These are phyloP conservation scores for Miamiensis avidus DNA, from an alignment of 169 alveolate species.

Conservation along the genomic window DNA sequence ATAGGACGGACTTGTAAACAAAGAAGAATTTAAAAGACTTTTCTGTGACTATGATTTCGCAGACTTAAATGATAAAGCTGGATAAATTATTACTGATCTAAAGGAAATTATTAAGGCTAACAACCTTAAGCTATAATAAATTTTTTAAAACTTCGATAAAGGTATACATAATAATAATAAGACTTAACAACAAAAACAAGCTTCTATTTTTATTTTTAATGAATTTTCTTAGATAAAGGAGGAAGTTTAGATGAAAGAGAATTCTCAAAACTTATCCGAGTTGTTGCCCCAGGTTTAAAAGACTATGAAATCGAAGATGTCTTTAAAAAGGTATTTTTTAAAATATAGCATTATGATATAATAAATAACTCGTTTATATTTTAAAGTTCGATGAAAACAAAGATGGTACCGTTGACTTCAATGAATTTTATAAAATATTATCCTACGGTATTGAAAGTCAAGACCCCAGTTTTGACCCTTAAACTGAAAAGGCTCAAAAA, in stretches of 20 bases:
- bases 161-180: too few relatives aligned
- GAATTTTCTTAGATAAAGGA: constrained; percentile 15
- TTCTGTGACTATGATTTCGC: constrained; percentile 25
- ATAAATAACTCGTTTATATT: not conserved
- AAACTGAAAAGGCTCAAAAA: constrained; percentile 25
- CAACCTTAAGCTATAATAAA: constrained; percentile 12
- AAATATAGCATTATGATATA: not conserved
- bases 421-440: constrained; percentile 33
- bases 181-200: too few relatives aligned
- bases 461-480: constrained; percentile 30
- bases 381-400: constrained; percentile 38
- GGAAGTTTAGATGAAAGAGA: constrained; percentile 18
- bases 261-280: constrained; percentile 3
- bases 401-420: constrained; percentile 17
- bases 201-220: too few relatives aligned
- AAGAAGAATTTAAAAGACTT: constrained; percentile 12
- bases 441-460: constrained; percentile 27
- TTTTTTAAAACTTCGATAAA: constrained; percentile 29
- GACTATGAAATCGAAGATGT: constrained; percentile 5
- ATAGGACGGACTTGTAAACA: constrained; percentile 6
- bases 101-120: constrained; percentile 42
- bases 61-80: constrained; percentile 33
- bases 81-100: constrained; percentile 28
- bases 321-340: not conserved
- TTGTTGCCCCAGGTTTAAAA: constrained; percentile 12